Base-by-base conservation (phyloP, 257 asterid species). In the Ophiorrhiza pumila region DNA sequence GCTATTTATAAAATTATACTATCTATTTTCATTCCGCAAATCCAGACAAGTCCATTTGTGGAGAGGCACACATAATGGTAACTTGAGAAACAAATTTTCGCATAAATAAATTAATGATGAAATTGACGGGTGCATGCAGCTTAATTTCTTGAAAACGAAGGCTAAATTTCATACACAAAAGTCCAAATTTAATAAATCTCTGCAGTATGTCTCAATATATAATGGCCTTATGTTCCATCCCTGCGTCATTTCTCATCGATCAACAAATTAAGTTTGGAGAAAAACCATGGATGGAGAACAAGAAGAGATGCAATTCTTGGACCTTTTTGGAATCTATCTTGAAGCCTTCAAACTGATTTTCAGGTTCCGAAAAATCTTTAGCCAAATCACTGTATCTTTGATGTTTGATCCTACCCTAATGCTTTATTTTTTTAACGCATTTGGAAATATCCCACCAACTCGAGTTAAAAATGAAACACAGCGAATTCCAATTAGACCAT, bases 381-480 rank as follows among this genome's bases (percentile, higher is more conserved):
- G 74, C 82, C 87, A 85, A 76, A 86, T 86, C 74, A 82, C 92
- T 42, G 61, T 88, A 20, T 18, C 91, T 67, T 71, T 88, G n/a
- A n/a, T n/a, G n/a, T n/a, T n/a, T n/a, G n/a, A 82, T 90, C 78
- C 88, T 88, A 68, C 96, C 92, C 6, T 78, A 86, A 43, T 71
- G 85, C 74, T 76, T 90, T 80, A 78, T 88, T 81, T 85, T 82
- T 87, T 53, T 88, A 25, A 85, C 87, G 2, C 86, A 90, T 4
- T 46, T 79, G 71, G 78, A 77, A 71, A 71, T 88, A 7, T 83
- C 87, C 32, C 65, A 65, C 1, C 50, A 68, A 5, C 82, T 88
- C 65, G 71, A 59, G 55, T 71, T 73, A 42, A 82, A 62, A 42
- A 79, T 90, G 74, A 17, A 49, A 9, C 73, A 60, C 82, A 71